phyloP scores from a whole-genome alignment of 169 alveolate genomes.

The Plasmodium malariae region DNA sequence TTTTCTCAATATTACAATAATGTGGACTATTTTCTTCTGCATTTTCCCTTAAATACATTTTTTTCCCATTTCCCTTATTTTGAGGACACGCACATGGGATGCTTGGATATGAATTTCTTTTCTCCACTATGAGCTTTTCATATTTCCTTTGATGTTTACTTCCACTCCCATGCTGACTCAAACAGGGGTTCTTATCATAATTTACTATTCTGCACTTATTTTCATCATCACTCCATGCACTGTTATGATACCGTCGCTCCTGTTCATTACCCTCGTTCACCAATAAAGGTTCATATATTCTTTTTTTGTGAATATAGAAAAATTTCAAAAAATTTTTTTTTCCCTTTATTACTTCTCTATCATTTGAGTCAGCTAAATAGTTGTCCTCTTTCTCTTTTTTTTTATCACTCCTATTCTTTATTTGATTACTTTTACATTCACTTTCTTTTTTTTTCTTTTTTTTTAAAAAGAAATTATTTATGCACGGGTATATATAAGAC shows the following conservation, averaged over 20 bases:
- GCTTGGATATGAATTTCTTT: too few relatives aligned
- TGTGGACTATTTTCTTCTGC: too few relatives aligned
- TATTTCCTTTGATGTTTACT: too few relatives aligned
- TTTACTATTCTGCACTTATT: background rate
- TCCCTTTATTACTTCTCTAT: background rate
- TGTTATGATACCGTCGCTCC: background rate
- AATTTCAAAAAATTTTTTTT: conserved; percentile 30
- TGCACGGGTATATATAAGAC: conserved; percentile 59
- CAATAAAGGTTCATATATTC: conserved; percentile 60
- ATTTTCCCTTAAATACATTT: too few relatives aligned
- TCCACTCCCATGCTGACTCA: background rate
- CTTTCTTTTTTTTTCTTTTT: conserved; percentile 2
- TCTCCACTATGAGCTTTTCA: too few relatives aligned
- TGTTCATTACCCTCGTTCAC: background rate
- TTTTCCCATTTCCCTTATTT: too few relatives aligned
- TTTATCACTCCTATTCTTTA: background rate
- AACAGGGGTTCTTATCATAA: background rate
- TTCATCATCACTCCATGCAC: background rate
- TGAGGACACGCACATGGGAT: too few relatives aligned
- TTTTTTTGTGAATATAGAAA: conserved; percentile 39
- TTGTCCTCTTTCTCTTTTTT: conserved; percentile 2
- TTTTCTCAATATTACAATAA: too few relatives aligned
- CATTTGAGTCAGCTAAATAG: background rate
- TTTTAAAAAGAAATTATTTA: conserved; percentile 10
- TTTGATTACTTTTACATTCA: background rate